A percentile compares a stretch with the other conserved stretches of the same genome.
Conservation (phyloP, 345 rosid species). For the Aegle marmelos region DNA sequence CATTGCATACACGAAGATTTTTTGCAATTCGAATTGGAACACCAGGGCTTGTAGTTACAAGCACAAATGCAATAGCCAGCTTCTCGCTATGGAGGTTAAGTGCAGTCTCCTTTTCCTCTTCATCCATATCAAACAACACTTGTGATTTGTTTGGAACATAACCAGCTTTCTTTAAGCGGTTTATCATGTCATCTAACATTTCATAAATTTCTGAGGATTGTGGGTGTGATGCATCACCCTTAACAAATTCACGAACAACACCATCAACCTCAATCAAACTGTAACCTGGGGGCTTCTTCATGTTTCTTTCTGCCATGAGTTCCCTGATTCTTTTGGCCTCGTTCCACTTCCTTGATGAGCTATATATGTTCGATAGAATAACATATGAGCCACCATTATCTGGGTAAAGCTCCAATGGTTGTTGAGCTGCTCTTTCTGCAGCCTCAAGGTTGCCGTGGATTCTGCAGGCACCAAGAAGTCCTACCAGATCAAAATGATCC, state of each 20-base stretch:
- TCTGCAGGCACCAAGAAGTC: conserved; percentile 28
- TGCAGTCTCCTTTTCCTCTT: conserved; percentile 27
- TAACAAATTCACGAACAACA: conserved; percentile 16
- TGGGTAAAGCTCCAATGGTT: conserved; percentile 22
- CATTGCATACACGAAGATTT: conserved; percentile 19
- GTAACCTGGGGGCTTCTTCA: conserved; percentile 21
- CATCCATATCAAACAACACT: conserved; percentile 27
- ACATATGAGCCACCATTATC: conserved; percentile 19
- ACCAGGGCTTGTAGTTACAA: conserved; percentile 7
- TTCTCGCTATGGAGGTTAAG: conserved; percentile 30
- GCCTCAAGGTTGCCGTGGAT: conserved; percentile 23
- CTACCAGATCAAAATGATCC: conserved; percentile 18
- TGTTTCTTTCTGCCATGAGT: conserved; percentile 15
- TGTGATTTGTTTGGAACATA: conserved; percentile 27
- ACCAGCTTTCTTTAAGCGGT: conserved; percentile 20
- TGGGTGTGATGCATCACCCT: conserved; percentile 17
- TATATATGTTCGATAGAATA: conserved; percentile 16
- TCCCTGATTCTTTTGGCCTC: conserved; percentile 17
- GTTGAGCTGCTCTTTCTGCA: conserved; percentile 24
- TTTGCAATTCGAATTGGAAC: conserved; percentile 27
- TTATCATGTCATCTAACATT: conserved; percentile 27
- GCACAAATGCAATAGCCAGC: conserved; percentile 27
- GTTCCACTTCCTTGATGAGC: conserved; percentile 11
- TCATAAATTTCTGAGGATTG: conserved; percentile 10
- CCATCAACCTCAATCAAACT: conserved; percentile 28